Base-by-base conservation (phyloP, 2,329 filamentous ascomycete genomes). In the Fusarium robinianum region DNA sequence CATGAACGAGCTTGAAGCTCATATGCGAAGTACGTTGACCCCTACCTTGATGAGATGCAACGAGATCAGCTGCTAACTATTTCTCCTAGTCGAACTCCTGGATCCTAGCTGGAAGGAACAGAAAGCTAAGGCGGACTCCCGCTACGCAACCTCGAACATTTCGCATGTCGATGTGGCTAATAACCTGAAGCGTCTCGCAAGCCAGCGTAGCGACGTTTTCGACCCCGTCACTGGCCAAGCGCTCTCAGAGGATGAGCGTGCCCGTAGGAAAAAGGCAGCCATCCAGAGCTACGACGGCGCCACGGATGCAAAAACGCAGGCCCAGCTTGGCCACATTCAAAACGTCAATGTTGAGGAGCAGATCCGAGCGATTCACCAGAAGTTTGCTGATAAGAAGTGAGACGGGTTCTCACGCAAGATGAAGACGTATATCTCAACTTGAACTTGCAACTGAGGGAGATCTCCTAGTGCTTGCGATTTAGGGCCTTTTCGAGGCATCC, bases 81-180 rank as follows among this genome's bases (percentile, higher is more conserved):
- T 12, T 14, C 11, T 72, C n/a, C n/a, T 27, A 87, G 87, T 97
- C 65, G 92, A 97, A 70, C 79, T 96, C 32, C 80, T 96, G 46
- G 92, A 97, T 65, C 92, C 92, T 1, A 82, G 87, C 46, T 97
- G 92, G 91, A 95, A 95, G 67, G 91, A 96, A 65, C 91, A 97
- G 67, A 90, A 90, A 58, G 87, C 88, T 45, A 95, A 95, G 67
- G 84, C 88, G 11, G 90, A 96, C 31, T 83, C 87, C 9, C 85
- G 92, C 51, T 89, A 87, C 53, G 82, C 88, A 2, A 91, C 88
- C 1, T 95, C 90, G 8, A 96, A 95, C 60, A 72, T 96, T 8
- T 88, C 87, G 1, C 92, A 89, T 4, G 82, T 80, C 22, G 92
- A 97, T 58, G 90, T 95, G 31, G 91, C 90, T 37, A 91, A 90